Conservation (phyloP, 768 basidiomycete genomes). For the Leccinum sublutescens region DNA sequence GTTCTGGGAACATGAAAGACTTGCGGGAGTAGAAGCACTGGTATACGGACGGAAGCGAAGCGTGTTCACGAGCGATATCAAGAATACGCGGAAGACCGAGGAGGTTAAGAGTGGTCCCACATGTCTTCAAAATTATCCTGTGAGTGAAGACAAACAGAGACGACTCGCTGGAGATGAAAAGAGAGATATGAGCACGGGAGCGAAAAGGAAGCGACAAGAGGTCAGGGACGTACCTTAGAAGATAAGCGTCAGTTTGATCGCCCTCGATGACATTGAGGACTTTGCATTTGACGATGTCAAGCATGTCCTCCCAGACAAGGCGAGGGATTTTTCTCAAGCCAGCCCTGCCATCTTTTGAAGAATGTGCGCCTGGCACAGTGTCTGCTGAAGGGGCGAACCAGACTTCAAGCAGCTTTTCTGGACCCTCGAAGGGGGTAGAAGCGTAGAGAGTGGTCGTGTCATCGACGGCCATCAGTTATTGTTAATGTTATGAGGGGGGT, state of each 20-base stretch:
- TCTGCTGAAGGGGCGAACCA: constrained; percentile 89
- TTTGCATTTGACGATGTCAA: constrained; percentile 94
- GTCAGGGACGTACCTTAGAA: constrained; percentile 71
- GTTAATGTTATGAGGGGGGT: background rate
- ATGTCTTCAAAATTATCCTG: constrained; percentile 96
- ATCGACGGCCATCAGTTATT: constrained; percentile 25
- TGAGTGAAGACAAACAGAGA: constrained; percentile 95
- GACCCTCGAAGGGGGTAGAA: constrained; percentile 79
- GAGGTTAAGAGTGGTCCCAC: constrained; percentile 97
- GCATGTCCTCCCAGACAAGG: constrained; percentile 92
- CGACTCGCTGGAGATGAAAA: constrained; percentile 72
- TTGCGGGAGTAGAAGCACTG: constrained; percentile 98
- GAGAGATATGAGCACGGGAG: constrained; percentile 11
- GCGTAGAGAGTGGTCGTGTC: constrained; percentile 22
- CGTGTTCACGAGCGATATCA: constrained; percentile 77
- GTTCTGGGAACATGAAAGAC: constrained; percentile 99
- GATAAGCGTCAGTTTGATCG: constrained; percentile 90
- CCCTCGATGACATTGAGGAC: constrained; percentile 90
- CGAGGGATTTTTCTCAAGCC: constrained; percentile 79
- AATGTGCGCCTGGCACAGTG: constrained; percentile 48
- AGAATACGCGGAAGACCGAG: constrained; percentile 93
- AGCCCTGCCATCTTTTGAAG: constrained; percentile 41
- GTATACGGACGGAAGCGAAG: constrained; percentile 67
- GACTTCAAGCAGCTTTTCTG: constrained; percentile 93
- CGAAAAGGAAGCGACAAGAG: background rate